These are phyloP conservation scores for Taphrina betulina DNA, from an alignment of 1,139 yeast genomes.

Conservation along the genomic window DNA sequence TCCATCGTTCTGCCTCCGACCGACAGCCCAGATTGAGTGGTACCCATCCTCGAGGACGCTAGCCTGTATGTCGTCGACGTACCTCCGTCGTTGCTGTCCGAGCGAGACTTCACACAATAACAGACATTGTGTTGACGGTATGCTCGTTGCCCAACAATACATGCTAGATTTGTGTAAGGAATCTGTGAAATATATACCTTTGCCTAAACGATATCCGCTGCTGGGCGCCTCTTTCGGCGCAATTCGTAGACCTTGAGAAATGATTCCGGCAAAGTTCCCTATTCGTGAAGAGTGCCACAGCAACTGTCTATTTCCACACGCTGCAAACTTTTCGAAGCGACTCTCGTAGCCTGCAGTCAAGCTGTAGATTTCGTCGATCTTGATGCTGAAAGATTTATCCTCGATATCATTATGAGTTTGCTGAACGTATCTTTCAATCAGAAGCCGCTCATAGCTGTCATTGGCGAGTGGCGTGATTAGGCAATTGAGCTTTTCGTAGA, in stretches of 20 bases:
- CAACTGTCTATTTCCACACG: slow-evolving; percentile 7
- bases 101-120: slow-evolving; percentile 22
- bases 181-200: slow-evolving; percentile 25
- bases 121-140: slow-evolving; percentile 18
- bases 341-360: not conserved
- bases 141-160: slow-evolving; percentile 10
- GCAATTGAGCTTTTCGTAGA: slow-evolving; percentile 8
- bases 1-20: slow-evolving; percentile 17
- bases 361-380: slow-evolving; percentile 11
- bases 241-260: slow-evolving; percentile 19
- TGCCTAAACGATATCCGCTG: slow-evolving; percentile 22
- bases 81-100: slow-evolving; percentile 11
- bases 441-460: not conserved
- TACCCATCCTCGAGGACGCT: not conserved
- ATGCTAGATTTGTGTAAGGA: slow-evolving; percentile 10
- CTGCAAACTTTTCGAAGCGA: not conserved
- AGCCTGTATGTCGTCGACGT: slow-evolving; percentile 11
- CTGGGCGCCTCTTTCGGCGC: slow-evolving; percentile 25
- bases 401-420: slow-evolving; percentile 9
- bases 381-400: slow-evolving; percentile 3
- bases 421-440: slow-evolving; percentile 10
- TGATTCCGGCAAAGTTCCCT: slow-evolving; percentile 20
- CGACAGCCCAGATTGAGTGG: slow-evolving; percentile 17
- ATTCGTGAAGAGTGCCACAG: slow-evolving; percentile 25
- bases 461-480: slow-evolving; percentile 1